These are phyloP conservation scores for Moelleriella libera DNA, from an alignment of 2,329 filamentous ascomycete species.

Conservation along the genomic window DNA sequence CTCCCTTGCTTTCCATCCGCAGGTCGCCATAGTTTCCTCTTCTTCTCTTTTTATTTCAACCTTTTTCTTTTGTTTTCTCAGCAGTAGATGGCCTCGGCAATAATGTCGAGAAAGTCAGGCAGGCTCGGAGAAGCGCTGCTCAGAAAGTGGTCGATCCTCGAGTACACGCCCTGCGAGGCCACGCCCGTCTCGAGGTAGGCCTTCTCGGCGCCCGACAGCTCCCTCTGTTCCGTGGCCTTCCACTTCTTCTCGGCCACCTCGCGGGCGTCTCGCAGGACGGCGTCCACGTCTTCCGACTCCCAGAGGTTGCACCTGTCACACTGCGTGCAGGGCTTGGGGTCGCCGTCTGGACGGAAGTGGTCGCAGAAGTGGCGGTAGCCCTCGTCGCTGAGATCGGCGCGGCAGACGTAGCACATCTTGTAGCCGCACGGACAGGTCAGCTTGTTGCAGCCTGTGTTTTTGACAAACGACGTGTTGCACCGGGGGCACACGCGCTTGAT, in stretches of 20 bases:
- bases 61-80: no score
- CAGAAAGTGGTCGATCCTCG: constrained; percentile 18
- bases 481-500: constrained; percentile 90
- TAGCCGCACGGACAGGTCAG: constrained; percentile 92
- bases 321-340: constrained; percentile 55
- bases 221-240: constrained; percentile 48
- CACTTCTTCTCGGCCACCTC: constrained; percentile 59
- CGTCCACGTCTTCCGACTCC: constrained; percentile 61
- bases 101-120: constrained; percentile 28
- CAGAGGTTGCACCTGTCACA: constrained; percentile 73
- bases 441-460: constrained; percentile 91
- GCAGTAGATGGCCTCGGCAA: constrained; percentile 20
- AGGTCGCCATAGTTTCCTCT: no score
- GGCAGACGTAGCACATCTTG: constrained; percentile 95
- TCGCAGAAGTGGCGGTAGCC: constrained; percentile 94
- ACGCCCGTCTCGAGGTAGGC: constrained; percentile 42
- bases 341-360: constrained; percentile 76
- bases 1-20: no score
- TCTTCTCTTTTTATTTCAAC: no score
- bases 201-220: constrained; percentile 39
- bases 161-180: constrained; percentile 12
- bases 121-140: constrained; percentile 20
- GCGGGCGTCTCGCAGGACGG: constrained; percentile 52
- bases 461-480: constrained; percentile 86
- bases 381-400: constrained; percentile 56